phyloP scores from a whole-genome alignment of 2,329 filamentous ascomycete species.

The Aspergillus sp. region DNA sequence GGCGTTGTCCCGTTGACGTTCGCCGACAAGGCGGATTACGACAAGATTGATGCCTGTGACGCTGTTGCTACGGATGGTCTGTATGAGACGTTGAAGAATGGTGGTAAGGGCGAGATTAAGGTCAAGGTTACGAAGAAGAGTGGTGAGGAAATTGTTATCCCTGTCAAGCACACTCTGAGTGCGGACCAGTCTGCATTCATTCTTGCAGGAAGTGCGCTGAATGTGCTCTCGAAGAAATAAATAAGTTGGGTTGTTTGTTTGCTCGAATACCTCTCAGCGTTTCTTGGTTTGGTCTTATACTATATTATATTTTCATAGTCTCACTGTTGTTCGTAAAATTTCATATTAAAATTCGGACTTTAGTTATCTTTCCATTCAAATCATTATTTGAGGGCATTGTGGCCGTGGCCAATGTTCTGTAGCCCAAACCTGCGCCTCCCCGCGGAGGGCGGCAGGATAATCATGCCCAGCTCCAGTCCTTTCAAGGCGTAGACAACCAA shows the following conservation, averaged over 20 bases:
- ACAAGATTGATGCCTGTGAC: constrained; percentile 78
- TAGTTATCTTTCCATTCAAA: too few relatives aligned
- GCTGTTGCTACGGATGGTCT: constrained; percentile 79
- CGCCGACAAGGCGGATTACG: constrained; percentile 83
- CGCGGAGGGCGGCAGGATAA: too few relatives aligned
- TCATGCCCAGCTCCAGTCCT: too few relatives aligned
- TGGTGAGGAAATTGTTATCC: constrained; percentile 67
- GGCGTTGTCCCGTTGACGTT: constrained; percentile 94
- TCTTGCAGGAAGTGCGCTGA: constrained; percentile 88
- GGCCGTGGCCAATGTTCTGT: too few relatives aligned
- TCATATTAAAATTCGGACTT: background rate
- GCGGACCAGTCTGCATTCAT: constrained; percentile 91
- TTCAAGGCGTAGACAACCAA: too few relatives aligned
- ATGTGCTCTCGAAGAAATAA: constrained; percentile 66
- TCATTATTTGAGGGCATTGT: too few relatives aligned
- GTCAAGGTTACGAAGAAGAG: constrained; percentile 25
- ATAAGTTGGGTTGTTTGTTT: background rate
- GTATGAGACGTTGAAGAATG: constrained; percentile 68
- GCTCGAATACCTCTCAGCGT: background rate
- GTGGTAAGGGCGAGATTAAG: constrained; percentile 23
- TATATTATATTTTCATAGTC: background rate
- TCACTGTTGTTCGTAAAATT: background rate
- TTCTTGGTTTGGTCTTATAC: background rate
- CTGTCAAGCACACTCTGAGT: constrained; percentile 83
- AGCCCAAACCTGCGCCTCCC: too few relatives aligned